Conservation (phyloP, 106 monocot species). For the Platanthera guangdongensis region DNA sequence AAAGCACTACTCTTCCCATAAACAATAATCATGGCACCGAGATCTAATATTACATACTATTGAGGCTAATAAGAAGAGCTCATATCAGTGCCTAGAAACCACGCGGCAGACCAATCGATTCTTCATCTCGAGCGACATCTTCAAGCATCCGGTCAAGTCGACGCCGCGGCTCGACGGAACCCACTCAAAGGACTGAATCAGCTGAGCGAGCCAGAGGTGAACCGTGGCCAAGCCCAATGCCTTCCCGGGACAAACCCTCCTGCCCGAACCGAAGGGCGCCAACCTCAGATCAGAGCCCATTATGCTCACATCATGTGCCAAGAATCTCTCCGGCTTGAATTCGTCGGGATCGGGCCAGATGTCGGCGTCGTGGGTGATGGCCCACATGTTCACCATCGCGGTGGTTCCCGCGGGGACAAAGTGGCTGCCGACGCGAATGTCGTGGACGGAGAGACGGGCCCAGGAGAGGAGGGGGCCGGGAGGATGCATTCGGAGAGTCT, state of each 20-base stretch:
- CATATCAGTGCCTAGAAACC: not conserved
- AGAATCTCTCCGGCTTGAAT: constrained; percentile 56
- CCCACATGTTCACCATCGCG: constrained; percentile 87
- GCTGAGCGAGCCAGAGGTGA: constrained; percentile 21
- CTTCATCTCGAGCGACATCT: constrained; percentile 22
- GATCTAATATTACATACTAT: too few species aligned
- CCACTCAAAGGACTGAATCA: constrained; percentile 14
- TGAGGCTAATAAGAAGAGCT: not conserved
- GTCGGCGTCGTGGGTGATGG: constrained; percentile 46
- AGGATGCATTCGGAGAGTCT: constrained; percentile 48
- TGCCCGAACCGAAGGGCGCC: constrained; percentile 23
- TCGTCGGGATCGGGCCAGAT: constrained; percentile 33
- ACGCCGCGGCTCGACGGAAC: not conserved
- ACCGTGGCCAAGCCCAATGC: constrained; percentile 17
- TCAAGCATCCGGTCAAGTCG: constrained; percentile 11
- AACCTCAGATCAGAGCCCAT: constrained; percentile 57
- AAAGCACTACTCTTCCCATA: too few species aligned
- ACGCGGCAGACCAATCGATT: constrained; percentile 16
- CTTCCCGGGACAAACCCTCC: constrained; percentile 26
- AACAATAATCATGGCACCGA: too few species aligned
- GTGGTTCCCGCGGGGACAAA: constrained; percentile 63
- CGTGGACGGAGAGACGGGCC: constrained; percentile 68
- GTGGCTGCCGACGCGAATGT: constrained; percentile 35
- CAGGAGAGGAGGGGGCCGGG: constrained; percentile 78
- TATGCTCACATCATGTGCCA: constrained; percentile 43